These are phyloP conservation scores for Dactylonectria estremocensis DNA, from an alignment of 2,329 filamentous ascomycete genomes.

Conservation along the genomic window DNA sequence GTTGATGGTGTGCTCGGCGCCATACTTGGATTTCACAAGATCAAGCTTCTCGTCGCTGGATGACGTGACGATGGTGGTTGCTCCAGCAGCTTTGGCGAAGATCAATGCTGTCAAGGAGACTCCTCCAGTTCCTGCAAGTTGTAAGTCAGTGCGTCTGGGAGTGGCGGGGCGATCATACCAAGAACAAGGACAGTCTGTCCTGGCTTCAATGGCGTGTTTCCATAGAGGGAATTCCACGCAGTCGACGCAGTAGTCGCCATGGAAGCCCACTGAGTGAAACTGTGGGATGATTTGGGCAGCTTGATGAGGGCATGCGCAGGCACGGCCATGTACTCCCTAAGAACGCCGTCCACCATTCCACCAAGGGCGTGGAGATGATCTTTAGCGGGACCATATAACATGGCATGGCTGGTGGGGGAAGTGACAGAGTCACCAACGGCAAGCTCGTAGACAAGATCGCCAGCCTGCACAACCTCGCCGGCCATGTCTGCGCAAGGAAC, in stretches of 20 bases:
- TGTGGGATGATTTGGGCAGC: slow-evolving; percentile 56
- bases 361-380: slow-evolving; percentile 45
- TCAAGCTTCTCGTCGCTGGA: slow-evolving; percentile 65
- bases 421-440: slow-evolving; percentile 52
- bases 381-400: slow-evolving; percentile 47
- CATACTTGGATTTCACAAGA: slow-evolving; percentile 52
- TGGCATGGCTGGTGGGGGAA: slow-evolving; percentile 39
- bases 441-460: slow-evolving; percentile 44
- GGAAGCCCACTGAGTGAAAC: slow-evolving; percentile 55
- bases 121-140: slow-evolving; percentile 60
- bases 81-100: slow-evolving; percentile 62
- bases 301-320: slow-evolving; percentile 57
- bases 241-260: slow-evolving; percentile 62
- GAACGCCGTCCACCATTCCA: slow-evolving; percentile 54
- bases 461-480: slow-evolving; percentile 52
- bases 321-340: slow-evolving; percentile 60
- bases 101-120: slow-evolving; percentile 61
- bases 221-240: slow-evolving; percentile 65
- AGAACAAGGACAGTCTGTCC: slow-evolving; percentile 57
- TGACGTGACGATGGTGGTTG: slow-evolving; percentile 64
- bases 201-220: slow-evolving; percentile 55
- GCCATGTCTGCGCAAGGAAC: slow-evolving; percentile 56
- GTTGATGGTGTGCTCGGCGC: slow-evolving; percentile 64
- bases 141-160: neutral
- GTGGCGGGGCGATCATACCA: slow-evolving; percentile 34